Conservation (phyloP, 2,329 filamentous ascomycete species). For the Xylariaceae sp. region DNA sequence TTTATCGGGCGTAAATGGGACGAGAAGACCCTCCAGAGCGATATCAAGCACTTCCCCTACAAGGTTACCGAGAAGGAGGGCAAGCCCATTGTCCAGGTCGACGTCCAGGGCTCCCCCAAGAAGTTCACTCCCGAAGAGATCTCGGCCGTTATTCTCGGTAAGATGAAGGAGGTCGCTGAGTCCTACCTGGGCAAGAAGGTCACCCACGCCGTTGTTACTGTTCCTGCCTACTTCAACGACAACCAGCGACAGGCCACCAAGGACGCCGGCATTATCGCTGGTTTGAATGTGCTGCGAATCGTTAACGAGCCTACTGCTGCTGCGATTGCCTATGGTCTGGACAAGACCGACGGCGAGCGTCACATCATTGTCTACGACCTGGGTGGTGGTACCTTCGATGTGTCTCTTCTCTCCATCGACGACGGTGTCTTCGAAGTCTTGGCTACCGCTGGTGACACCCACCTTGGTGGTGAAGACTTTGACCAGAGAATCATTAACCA, state of each 20-base stretch:
- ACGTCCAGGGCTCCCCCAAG: conserved; percentile 58
- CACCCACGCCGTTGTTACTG: conserved; percentile 83
- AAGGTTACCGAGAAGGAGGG: conserved; percentile 82
- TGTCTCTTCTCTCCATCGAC: conserved; percentile 85
- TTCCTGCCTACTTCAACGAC: conserved; percentile 98
- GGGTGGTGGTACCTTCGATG: conserved; percentile 91
- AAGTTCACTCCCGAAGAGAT: conserved; percentile 75
- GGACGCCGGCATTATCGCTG: conserved; percentile 86
- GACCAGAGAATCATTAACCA: conserved; percentile 95
- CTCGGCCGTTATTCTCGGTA: conserved; percentile 72
- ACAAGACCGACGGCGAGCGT: conserved; percentile 76
- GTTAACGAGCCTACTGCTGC: conserved; percentile 96
- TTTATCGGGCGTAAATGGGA: conserved; percentile 77
- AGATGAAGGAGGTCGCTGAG: conserved; percentile 82
- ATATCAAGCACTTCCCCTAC: conserved; percentile 99
- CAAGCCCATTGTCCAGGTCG: conserved; percentile 78
- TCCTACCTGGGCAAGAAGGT: conserved; percentile 74
- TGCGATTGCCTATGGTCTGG: conserved; percentile 88
- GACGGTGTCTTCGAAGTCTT: conserved; percentile 90
- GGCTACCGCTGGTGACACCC: conserved; percentile 92
- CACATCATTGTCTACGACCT: conserved; percentile 93
- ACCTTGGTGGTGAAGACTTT: conserved; percentile 97
- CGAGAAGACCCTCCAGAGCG: conserved; percentile 81
- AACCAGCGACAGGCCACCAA: conserved; percentile 96
- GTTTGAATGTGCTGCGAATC: conserved; percentile 90